These are phyloP conservation scores for Scutellaria barbata DNA, from an alignment of 257 asterid genomes.

Conservation along the genomic window DNA sequence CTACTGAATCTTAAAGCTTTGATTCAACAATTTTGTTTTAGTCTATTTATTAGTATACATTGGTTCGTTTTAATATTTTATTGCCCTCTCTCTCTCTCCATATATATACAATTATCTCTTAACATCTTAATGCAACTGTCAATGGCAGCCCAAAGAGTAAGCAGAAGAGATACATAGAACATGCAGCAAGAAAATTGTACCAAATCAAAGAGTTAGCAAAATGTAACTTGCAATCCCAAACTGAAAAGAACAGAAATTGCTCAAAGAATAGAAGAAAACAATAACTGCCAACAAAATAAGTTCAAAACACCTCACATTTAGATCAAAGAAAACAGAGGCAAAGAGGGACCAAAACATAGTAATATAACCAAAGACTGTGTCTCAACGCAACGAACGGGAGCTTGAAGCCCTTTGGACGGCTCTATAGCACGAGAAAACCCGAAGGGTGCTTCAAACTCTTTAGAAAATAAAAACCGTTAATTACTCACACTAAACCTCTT, in stretches of 20 bases:
- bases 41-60: no score
- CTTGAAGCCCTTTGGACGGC: slow-evolving; percentile 63
- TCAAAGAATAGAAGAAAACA: no score
- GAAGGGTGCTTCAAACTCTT: slow-evolving; percentile 34
- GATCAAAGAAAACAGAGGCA: not conserved
- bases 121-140: not conserved
- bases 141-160: not conserved
- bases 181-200: not conserved
- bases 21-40: not conserved
- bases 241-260: no score
- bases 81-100: no score
- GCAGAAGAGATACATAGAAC: slow-evolving; percentile 16
- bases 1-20: not conserved
- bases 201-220: not conserved
- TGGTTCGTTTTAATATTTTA: no score
- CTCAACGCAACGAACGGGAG: not conserved
- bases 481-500: slow-evolving; percentile 31
- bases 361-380: not conserved
- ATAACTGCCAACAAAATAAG: not conserved
- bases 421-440: slow-evolving; percentile 68
- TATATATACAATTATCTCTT: no score
- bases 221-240: not conserved
- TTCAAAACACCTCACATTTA: slow-evolving; percentile 30
- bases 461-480: not conserved
- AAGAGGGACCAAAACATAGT: not conserved